Conservation (phyloP, 139 green algal genomes). For the Mesotaenium endlicherianum region DNA sequence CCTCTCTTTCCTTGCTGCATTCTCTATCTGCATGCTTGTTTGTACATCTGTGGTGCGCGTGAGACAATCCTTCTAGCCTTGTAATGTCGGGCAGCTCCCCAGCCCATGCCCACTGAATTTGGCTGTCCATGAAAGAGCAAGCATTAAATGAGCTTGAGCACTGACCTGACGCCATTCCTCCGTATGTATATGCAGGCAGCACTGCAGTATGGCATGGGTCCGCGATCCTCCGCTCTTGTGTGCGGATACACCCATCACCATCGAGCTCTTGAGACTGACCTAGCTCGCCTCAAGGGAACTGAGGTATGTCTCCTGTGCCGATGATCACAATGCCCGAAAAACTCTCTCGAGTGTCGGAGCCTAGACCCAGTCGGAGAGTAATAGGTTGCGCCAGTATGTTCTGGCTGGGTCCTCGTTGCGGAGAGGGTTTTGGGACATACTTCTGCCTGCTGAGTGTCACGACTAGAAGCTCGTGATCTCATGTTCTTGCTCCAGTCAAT, state of each 20-base stretch:
- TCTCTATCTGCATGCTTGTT: not conserved
- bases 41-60: not conserved
- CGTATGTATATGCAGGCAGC: slow-evolving; percentile 34
- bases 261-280: slow-evolving; percentile 71
- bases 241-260: slow-evolving; percentile 81
- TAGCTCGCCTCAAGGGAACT: slow-evolving; percentile 82
- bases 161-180: too few species aligned
- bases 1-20: not conserved
- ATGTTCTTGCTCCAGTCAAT: too few species aligned
- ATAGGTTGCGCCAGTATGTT: not conserved
- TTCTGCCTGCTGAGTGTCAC: not conserved
- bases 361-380: not conserved
- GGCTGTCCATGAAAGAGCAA: too few species aligned
- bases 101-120: not conserved
- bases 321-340: too few species aligned
- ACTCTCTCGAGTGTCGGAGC: not conserved
- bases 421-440: too few species aligned
- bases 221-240: slow-evolving; percentile 73
- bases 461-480: not conserved
- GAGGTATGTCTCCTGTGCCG: too few species aligned
- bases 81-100: too few species aligned
- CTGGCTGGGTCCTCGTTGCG: too few species aligned
- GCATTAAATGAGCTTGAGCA: too few species aligned
- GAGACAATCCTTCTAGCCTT: not conserved
- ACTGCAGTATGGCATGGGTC: slow-evolving; percentile 63